Percentiles rank a stretch among this genome's conserved stretches.
These are phyloP conservation scores for Wickerhamomyces silvicola DNA, from an alignment of 805 yeast genomes.

Conservation along the genomic window DNA sequence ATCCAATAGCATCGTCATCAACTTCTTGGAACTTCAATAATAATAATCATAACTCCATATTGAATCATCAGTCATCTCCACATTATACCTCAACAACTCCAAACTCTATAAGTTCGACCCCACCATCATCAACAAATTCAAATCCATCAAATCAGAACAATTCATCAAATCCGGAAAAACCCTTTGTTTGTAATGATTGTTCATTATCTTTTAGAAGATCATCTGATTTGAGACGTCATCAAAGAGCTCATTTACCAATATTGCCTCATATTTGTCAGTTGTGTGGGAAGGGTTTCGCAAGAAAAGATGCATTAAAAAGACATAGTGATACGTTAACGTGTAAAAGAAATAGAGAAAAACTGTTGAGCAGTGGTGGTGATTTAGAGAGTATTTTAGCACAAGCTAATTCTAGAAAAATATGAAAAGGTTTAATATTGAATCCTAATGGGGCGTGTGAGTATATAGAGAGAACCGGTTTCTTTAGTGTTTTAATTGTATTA, in stretches of 20 bases:
- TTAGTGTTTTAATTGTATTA: neutral
- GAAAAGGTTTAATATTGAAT: neutral
- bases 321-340: constrained; percentile 73
- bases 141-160: constrained; percentile 2
- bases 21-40: too few species aligned
- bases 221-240: constrained; percentile 67
- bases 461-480: neutral
- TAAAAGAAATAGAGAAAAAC: constrained; percentile 58
- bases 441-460: neutral
- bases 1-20: neutral
- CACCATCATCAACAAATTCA: constrained; percentile 2
- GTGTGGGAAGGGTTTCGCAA: constrained; percentile 79
- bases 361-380: constrained; percentile 31
- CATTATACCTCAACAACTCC: constrained; percentile 3
- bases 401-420: too few species aligned
- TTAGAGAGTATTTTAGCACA: constrained; percentile 26
- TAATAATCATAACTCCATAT: neutral
- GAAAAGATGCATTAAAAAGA: constrained; percentile 76
- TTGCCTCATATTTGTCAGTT: constrained; percentile 69
- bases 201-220: constrained; percentile 58
- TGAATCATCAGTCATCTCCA: too few species aligned
- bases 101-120: constrained; percentile 1
- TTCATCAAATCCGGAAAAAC: constrained; percentile 24
- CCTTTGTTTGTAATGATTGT: constrained; percentile 56
- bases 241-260: constrained; percentile 63